Percentiles rank a stretch among this genome's conserved stretches.
Conservation (phyloP, 202 grass and related monocot genomes). For the Musa balbisiana region DNA sequence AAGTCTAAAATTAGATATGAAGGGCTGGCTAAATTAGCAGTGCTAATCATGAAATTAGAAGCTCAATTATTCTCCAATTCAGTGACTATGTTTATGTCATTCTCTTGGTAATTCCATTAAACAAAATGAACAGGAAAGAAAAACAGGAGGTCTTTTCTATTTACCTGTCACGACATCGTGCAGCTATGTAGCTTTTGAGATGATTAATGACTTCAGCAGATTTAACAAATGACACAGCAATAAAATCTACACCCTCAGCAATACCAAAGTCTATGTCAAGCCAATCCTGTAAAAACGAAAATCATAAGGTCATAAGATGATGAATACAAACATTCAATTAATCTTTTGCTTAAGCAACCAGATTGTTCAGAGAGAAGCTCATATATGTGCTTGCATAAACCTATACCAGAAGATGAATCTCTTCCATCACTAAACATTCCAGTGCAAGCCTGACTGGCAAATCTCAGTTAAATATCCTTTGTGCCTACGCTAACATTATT, state of each 20-base stretch:
- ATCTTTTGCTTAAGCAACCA: background rate
- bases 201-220: constrained; percentile 94
- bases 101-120: no score
- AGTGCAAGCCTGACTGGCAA: background rate
- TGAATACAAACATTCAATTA: constrained; percentile 10
- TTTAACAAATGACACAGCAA: constrained; percentile 90
- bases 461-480: background rate
- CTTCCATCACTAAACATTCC: background rate
- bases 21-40: no score
- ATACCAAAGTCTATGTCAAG: constrained; percentile 98
- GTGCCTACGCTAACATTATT: background rate
- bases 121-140: background rate
- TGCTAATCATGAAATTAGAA: background rate
- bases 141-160: background rate
- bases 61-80: background rate
- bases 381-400: background rate
- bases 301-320: constrained; percentile 10
- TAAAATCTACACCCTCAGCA: constrained; percentile 90
- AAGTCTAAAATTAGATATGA: no score
- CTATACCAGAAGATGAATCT: no score
- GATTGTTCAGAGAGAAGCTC: constrained; percentile 2
- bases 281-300: constrained; percentile 60
- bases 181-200: constrained; percentile 95
- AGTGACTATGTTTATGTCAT: background rate
- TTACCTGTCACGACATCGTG: constrained; percentile 67